Evolutionary conservation across 2,329 filamentous ascomycete genomes (phyloP), one percentile per base, ranked within the genome.

Genomic region (Decorospora gaudefroyi): DNA sequence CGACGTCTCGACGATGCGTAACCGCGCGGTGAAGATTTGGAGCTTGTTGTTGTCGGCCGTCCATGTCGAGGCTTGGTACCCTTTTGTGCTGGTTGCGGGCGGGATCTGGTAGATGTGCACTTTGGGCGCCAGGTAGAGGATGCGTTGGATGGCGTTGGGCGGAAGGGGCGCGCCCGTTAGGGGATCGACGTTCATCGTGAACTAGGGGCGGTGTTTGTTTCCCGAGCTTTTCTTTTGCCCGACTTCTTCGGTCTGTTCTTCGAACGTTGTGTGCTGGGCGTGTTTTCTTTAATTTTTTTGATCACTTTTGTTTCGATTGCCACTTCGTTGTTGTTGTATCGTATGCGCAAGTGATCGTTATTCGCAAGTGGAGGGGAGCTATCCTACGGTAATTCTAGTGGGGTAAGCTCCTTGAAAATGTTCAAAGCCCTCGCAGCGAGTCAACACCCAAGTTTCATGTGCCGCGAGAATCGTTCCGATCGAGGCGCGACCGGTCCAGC

Each of bases 51-150:
- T 78, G 48, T 83, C 80, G 48, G 74, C 70, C 18, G 89, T 95
- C 90, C 90, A 96, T 52, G 80, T 74, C 9, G 84, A 78, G 46
- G 90, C 90, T 23, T 79, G 80, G 77, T 95, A 87, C 69, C 90
- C 90, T 68, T 87, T 86, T 60, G 84, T 89, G 12, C 85, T 86
- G 30, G 85, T 79, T 45, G 90, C 77, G 16, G 90, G 89, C 12
- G 90, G 90, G 68, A 95, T 90, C 64, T 86, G 84, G 78, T 95
- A 96, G 76, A 95, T 81, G 75, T 95, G 88, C 53, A 93, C 86
- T 54, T 79, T 76, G 61, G 79, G 75, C 52, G 85, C 82, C 68
- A 90, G 76, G 79, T 89, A 91, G 69, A 95, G 85, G 67, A 93
- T 78, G 68, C 89, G 85, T 72, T 93, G 88, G 72, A 95, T 92